These are phyloP conservation scores for Starmerella geochares DNA, from an alignment of 805 yeast species.

Conservation along the genomic window DNA sequence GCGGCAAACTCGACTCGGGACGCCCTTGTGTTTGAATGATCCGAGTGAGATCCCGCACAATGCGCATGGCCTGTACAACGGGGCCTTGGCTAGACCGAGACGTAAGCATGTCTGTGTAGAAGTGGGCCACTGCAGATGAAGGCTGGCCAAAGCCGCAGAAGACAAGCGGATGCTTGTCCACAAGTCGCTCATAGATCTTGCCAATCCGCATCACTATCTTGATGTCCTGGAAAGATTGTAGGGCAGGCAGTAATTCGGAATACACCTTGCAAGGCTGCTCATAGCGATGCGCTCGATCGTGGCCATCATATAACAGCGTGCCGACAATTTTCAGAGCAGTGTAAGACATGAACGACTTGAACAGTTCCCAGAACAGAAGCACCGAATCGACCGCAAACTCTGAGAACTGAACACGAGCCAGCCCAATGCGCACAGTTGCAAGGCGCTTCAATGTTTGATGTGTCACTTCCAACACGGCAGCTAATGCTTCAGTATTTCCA, in stretches of 20 bases:
- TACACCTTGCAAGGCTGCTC: slow-evolving; percentile 52
- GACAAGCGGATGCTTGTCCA: slow-evolving; percentile 53
- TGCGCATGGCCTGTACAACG: slow-evolving; percentile 46
- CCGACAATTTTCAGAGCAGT: slow-evolving; percentile 64
- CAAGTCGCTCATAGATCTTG: slow-evolving; percentile 56
- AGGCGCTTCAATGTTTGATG: slow-evolving; percentile 71
- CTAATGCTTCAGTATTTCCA: slow-evolving; percentile 37
- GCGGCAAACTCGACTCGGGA: slow-evolving; percentile 16
- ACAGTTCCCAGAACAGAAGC: slow-evolving; percentile 12
- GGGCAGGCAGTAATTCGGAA: slow-evolving; percentile 49
- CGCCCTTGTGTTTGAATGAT: slow-evolving; percentile 28
- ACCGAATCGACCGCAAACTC: slow-evolving; percentile 27
- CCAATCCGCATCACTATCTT: slow-evolving; percentile 65
- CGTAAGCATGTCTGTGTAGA: slow-evolving; percentile 51
- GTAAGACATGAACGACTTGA: slow-evolving; percentile 33
- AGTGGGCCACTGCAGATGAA: slow-evolving; percentile 42
- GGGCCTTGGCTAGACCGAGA: slow-evolving; percentile 28
- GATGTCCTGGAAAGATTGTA: slow-evolving; percentile 47
- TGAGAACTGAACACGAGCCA: slow-evolving; percentile 36
- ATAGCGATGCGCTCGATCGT: slow-evolving; percentile 56
- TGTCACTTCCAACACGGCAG: slow-evolving; percentile 54
- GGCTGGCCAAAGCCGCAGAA: slow-evolving; percentile 37
- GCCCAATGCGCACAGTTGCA: slow-evolving; percentile 70
- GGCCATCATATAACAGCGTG: slow-evolving; percentile 66
- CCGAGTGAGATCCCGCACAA: slow-evolving; percentile 54